Evolutionary conservation across 1,139 yeast species (phyloP), one percentile per base, ranked within the genome.

Genomic region (Suhomyces kunorum): DNA sequence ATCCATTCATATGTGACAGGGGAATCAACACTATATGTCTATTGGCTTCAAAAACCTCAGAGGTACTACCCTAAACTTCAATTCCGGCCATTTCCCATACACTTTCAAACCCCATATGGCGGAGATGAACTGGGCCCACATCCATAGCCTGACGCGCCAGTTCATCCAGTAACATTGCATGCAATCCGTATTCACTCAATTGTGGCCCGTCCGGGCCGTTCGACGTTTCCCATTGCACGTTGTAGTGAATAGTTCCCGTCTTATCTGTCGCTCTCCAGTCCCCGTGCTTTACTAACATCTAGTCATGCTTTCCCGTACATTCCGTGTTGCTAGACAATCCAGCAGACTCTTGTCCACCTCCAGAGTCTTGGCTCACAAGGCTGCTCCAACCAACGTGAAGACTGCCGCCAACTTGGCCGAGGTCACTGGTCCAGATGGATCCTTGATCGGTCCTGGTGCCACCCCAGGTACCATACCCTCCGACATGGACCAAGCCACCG

Each of bases 401-500:
- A 80, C 89, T 47, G 94, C 96, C 47, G 55, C 70, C 49, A 74
- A 64, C 44, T 78, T 90, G 59, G 69, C 83, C 43, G 95, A 90
- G 63, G 95, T 90, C 54, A 76, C 82, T 42, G 90, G 90, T 59
- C 79, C 83, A 42, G 87, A 80, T 59, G 61, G 63, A 22, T 77
- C 90, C 43, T 80, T 92, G 68, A 80, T 89, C 55, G 96, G 97
- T 68, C 81, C 84, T 45, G 97, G 96, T 79, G 95, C 96, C 51
- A 71, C 76, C 58, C 65, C 71, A 45, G 95, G 94, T 58, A 76
- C 84, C 44, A 82, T 92, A 58, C 98, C 98, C 64, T 81, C 95
- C 46, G 96, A 90, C 67, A 64, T 87, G 57, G 97, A 92, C 60
- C 98, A 90, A 74, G 90, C 97, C 57, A 94, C 98, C 43, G 98